Evolutionary conservation across 2,329 filamentous ascomycete species (phyloP).

Genomic region (Ophiostoma novo-ulmi): DNA sequence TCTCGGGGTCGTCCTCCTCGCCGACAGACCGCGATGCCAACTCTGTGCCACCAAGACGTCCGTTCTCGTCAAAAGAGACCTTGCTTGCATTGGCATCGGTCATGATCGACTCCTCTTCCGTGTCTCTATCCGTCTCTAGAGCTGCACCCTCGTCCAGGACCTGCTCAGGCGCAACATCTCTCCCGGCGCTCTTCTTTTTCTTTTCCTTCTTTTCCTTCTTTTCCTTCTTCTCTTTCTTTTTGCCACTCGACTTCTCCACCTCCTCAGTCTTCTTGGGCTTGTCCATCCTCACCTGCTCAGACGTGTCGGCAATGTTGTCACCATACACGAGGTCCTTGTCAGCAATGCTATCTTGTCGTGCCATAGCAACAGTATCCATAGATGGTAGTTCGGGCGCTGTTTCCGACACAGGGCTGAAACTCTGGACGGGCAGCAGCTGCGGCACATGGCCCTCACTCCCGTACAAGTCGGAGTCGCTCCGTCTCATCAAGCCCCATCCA

Average conservation of each 20-base stretch:
- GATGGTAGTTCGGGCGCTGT: not conserved
- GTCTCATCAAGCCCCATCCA: slow-evolving; percentile 32
- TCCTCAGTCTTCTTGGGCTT: slow-evolving; percentile 11
- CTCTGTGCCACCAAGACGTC: slow-evolving; percentile 25
- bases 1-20: slow-evolving; percentile 29
- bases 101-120: slow-evolving; percentile 22
- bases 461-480: slow-evolving; percentile 29
- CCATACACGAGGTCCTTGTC: not conserved
- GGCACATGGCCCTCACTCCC: slow-evolving; percentile 33
- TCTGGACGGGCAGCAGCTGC: slow-evolving; percentile 32
- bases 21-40: slow-evolving; percentile 19
- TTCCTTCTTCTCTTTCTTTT: not conserved
- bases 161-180: not conserved
- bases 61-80: slow-evolving; percentile 28
- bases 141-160: slow-evolving; percentile 1
- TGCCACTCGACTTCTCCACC: not conserved
- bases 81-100: slow-evolving; percentile 27
- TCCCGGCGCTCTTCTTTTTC: not conserved
- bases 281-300: not conserved
- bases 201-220: slow-evolving; percentile 5
- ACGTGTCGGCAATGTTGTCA: not conserved
- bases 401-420: slow-evolving; percentile 27
- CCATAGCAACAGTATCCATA: not conserved
- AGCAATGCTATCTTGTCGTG: not conserved
- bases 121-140: slow-evolving; percentile 16